Conservation (phyloP, 106 monocot genomes). For the Allium cepa region DNA sequence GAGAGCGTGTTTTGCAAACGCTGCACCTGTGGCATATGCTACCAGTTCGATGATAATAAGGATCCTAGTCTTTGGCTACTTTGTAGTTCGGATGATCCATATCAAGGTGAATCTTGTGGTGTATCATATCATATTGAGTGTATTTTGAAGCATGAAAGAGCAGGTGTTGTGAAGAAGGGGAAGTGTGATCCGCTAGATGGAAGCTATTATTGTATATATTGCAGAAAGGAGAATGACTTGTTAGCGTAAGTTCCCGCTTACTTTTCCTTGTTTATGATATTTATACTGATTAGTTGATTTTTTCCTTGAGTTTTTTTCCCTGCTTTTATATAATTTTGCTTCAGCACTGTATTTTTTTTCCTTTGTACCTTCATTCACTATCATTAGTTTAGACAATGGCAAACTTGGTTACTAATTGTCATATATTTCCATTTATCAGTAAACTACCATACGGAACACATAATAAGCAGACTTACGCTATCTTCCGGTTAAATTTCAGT, state of each 20-base stretch:
- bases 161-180: conserved; percentile 27
- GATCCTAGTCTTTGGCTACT: conserved; percentile 77
- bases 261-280: not conserved
- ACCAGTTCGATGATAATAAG: conserved; percentile 71
- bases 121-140: conserved; percentile 57
- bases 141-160: conserved; percentile 40
- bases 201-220: conserved; percentile 38
- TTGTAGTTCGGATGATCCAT: conserved; percentile 39
- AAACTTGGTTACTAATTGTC: no score
- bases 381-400: no score
- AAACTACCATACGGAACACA: no score
- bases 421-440: no score
- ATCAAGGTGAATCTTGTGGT: conserved; percentile 29
- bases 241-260: conserved; percentile 37
- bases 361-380: no score
- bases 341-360: no score
- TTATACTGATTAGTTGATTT: no score
- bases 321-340: not conserved
- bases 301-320: not conserved
- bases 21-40: conserved; percentile 68
- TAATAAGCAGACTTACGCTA: no score
- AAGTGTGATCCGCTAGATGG: conserved; percentile 30
- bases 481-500: no score
- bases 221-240: conserved; percentile 47
- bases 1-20: conserved; percentile 51